phyloP scores from a whole-genome alignment of 495 filamentous ascomycete species.

The Patellaria atrata region DNA sequence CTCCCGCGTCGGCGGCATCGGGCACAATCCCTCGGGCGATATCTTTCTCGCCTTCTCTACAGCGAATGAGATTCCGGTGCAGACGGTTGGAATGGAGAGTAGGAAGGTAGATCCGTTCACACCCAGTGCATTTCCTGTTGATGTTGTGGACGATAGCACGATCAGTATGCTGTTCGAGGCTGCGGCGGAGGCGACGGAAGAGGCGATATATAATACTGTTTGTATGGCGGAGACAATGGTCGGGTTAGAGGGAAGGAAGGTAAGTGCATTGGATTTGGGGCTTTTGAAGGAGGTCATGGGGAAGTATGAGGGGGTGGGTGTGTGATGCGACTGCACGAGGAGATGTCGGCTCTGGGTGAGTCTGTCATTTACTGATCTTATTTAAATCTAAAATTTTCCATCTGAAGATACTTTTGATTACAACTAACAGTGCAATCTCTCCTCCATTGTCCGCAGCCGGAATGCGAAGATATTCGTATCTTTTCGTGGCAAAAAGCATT shows the following conservation, averaged over 20 bases:
- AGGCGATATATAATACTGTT: conserved; percentile 39
- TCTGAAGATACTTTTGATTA: too few relatives aligned
- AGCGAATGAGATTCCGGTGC: conserved; percentile 28
- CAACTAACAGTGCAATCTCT: too few relatives aligned
- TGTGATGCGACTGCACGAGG: too few relatives aligned
- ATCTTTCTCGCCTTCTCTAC: conserved; percentile 42
- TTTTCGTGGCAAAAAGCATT: too few relatives aligned
- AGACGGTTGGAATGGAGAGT: conserved; percentile 15
- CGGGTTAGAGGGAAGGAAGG: conserved; percentile 24
- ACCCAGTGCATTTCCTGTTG: conserved; percentile 26
- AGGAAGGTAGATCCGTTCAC: conserved; percentile 15
- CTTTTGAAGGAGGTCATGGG: conserved; percentile 34
- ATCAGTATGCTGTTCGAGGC: conserved; percentile 38
- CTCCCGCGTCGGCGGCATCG: conserved; percentile 34
- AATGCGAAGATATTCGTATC: too few relatives aligned
- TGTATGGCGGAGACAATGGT: conserved; percentile 36
- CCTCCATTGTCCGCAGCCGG: too few relatives aligned
- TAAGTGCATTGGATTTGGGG: conserved; percentile 33
- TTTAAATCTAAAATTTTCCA: too few relatives aligned
- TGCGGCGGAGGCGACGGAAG: conserved; percentile 36
- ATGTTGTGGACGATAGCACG: conserved; percentile 33
- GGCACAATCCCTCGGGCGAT: conserved; percentile 36
- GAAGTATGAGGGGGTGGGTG: conserved; percentile 29
- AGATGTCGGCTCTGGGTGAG: too few relatives aligned
- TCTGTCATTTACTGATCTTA: too few relatives aligned